A percentile compares a stretch with the other conserved stretches of the same genome.
phyloP scores from a whole-genome alignment of 768 basidiomycete genomes.

The Lentinus tigrinus region DNA sequence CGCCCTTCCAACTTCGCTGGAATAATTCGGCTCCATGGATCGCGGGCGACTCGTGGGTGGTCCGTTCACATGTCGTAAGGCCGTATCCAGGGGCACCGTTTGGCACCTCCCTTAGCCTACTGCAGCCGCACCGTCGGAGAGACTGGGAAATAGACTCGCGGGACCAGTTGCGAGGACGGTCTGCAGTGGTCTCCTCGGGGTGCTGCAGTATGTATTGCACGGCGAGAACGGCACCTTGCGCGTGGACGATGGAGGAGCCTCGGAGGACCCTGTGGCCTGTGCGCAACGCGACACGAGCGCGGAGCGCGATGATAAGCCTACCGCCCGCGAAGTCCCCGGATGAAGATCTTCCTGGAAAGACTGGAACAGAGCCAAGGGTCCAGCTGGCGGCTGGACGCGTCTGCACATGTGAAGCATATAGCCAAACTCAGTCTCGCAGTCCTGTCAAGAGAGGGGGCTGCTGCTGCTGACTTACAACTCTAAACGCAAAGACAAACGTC shows the following conservation, averaged over 20 bases:
- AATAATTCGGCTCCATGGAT: conserved; percentile 4
- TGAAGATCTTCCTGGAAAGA: too few species aligned
- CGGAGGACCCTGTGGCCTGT: background rate
- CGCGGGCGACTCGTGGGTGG: background rate
- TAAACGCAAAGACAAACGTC: too few species aligned
- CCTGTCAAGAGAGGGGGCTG: too few species aligned
- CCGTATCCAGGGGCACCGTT: conserved; percentile 7
- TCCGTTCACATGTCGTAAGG: conserved; percentile 3
- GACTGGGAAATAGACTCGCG: background rate
- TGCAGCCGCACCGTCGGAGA: too few species aligned
- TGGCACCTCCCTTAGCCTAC: background rate
- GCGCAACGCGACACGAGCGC: background rate
- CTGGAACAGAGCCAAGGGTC: too few species aligned
- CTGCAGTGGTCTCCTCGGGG: too few species aligned
- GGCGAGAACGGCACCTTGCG: too few species aligned
- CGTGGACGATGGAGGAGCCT: too few species aligned
- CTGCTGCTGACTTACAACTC: too few species aligned
- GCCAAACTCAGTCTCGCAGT: too few species aligned
- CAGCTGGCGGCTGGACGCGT: too few species aligned
- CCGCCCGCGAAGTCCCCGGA: background rate
- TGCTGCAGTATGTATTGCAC: background rate
- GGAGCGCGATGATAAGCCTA: background rate
- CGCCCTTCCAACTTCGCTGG: conserved; percentile 10
- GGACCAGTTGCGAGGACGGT: background rate
- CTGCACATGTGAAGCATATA: too few species aligned